Evolutionary conservation across 192 early-diverging fungal species (phyloP).

Genomic region (Coemansia sp.): DNA sequence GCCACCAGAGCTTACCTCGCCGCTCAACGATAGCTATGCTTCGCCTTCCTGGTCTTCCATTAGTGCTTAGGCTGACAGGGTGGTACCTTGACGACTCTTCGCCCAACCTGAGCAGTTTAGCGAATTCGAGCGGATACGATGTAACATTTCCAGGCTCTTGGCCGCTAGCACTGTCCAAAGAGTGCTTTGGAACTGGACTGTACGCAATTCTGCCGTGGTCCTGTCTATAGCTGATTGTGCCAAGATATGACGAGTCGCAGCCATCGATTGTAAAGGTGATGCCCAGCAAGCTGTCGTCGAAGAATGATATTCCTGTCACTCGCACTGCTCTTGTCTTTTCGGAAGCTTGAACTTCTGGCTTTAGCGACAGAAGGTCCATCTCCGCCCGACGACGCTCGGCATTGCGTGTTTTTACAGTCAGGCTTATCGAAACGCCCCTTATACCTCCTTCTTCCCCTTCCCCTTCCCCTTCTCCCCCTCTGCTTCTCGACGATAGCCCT

Average conservation of each 20-base stretch:
- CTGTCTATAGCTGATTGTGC: constrained; percentile 25
- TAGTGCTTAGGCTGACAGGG: constrained; percentile 19
- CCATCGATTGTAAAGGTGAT: constrained; percentile 36
- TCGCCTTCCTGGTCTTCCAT: constrained; percentile 37
- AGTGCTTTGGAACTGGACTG: not conserved
- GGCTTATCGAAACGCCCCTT: not conserved
- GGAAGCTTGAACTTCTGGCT: not conserved
- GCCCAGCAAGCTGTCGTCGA: constrained; percentile 34
- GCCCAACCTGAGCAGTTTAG: constrained; percentile 16
- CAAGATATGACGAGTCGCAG: constrained; percentile 23
- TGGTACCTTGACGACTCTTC: constrained; percentile 12
- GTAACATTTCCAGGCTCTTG: not conserved
- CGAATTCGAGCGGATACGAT: constrained; percentile 18
- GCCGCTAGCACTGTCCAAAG: not conserved
- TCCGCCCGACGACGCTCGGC: not conserved
- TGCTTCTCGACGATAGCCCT: no score
- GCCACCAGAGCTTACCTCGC: constrained; percentile 45
- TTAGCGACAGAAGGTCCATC: not conserved
- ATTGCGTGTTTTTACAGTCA: not conserved
- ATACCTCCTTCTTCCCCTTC: no score
- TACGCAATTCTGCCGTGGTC: not conserved
- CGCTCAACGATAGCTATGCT: constrained; percentile 42
- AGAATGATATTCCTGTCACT: constrained; percentile 32
- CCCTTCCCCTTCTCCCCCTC: not conserved
- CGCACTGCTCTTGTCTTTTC: constrained; percentile 1